Evolutionary conservation across 208 protist genomes (phyloP), one percentile per base, ranked within the genome.

Genomic region (Vickermania spadyakhi): DNA sequence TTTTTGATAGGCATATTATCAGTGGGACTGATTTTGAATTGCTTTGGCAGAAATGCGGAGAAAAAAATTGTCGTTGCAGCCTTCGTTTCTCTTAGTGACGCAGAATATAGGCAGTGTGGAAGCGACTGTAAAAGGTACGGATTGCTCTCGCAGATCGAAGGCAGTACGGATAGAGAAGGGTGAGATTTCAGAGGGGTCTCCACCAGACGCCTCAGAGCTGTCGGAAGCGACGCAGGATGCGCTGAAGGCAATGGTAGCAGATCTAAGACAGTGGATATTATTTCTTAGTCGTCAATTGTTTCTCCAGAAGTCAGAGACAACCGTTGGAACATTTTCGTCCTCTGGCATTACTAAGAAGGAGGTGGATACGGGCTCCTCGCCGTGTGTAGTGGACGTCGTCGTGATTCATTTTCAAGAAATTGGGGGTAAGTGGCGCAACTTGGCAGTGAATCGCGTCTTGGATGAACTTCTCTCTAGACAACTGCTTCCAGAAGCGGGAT

Each of bases 381-480:
- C 79, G 18, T 80, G 81, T 5, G 61, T 81, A 60, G 28, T 90
- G 14, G 86, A 93, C 58, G 71, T 93, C 0, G 63, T 93, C 50
- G 86, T 93, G n/a, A 28, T 93, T 1, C 86, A 93, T 58, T 72
- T 93, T 14, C 86, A 93, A 51, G 86, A 93, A 63, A 76, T 93
- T 49, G 86, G 86, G 21, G 86, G 86, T 27, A 90, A 84, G 63
- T 61, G 68, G 26, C 56, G 68, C 49, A 69, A 89, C 59, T 55
- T 50, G 52, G 67, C 61, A 18, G 86, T 93, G 55, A 90, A 79
- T 49, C 36, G 28, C 5, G 78, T 75, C 58, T 75, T 93, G 27
- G 56, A 55, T 28, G 60, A 77, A 58, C 68, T 71, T 22, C 49
- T 93, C 14, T 31, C 31, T 22, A 45, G 52, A 13, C 13, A 30